phyloP scores from a whole-genome alignment of 2,329 filamentous ascomycete species.

The Cladophialophora exuberans region DNA sequence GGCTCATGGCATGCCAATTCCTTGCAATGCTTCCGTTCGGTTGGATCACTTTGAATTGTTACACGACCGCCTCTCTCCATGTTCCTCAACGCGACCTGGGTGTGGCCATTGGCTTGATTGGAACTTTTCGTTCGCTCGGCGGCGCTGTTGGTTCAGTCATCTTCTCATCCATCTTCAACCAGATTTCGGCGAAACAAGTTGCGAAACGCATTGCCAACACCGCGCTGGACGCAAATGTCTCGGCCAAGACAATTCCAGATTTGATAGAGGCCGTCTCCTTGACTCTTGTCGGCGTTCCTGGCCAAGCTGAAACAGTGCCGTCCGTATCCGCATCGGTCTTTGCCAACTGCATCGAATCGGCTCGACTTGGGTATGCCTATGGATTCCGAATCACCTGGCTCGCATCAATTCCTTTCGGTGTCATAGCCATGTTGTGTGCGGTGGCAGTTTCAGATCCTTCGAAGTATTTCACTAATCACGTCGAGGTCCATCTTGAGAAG shows the following conservation, averaged over 20 bases:
- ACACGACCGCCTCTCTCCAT: constrained; percentile 26
- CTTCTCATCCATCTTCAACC: constrained; percentile 27
- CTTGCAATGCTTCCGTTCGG: constrained; percentile 28
- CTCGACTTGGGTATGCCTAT: constrained; percentile 25
- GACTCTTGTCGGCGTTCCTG: constrained; percentile 24
- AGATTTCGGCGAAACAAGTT: constrained; percentile 20
- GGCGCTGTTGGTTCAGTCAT: constrained; percentile 24
- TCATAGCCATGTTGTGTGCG: constrained; percentile 23
- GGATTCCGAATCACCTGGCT: constrained; percentile 27
- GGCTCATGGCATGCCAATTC: constrained; percentile 26
- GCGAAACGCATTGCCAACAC: constrained; percentile 10
- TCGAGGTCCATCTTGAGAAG: constrained; percentile 25
- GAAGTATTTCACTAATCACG: constrained; percentile 28
- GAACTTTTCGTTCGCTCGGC: constrained; percentile 25
- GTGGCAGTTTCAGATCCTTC: constrained; percentile 25
- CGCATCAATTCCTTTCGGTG: constrained; percentile 25
- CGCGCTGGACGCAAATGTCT: constrained; percentile 12
- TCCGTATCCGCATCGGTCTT: constrained; percentile 18
- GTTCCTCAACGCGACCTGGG: constrained; percentile 25
- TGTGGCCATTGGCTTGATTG: constrained; percentile 25
- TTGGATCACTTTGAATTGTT: constrained; percentile 26
- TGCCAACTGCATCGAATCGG: constrained; percentile 17
- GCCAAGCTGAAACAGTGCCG: constrained; percentile 22
- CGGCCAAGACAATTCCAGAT: constrained; percentile 15
- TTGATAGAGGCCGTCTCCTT: constrained; percentile 25